These are phyloP conservation scores for Fusarium liriodendri DNA, from an alignment of 2,329 filamentous ascomycete species.

Conservation along the genomic window DNA sequence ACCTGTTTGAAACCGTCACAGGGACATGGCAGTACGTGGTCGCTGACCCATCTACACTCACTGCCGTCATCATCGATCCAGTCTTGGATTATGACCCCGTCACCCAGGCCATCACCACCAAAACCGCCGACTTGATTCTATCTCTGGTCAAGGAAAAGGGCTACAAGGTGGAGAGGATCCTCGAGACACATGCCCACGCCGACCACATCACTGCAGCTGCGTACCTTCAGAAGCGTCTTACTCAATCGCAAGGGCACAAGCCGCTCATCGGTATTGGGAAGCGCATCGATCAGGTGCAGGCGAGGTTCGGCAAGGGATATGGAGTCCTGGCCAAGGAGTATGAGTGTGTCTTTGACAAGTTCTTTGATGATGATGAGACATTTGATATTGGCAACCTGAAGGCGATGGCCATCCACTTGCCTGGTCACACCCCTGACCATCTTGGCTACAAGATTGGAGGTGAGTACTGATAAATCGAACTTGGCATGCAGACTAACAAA, in stretches of 20 bases:
- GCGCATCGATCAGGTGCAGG: slow-evolving; percentile 64
- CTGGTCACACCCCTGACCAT: slow-evolving; percentile 71
- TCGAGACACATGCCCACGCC: slow-evolving; percentile 73
- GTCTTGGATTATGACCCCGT: slow-evolving; percentile 67
- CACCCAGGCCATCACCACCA: slow-evolving; percentile 57
- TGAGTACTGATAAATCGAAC: slow-evolving; percentile 10
- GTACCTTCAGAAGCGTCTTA: slow-evolving; percentile 64
- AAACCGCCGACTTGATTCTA: slow-evolving; percentile 64
- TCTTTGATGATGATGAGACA: slow-evolving; percentile 64
- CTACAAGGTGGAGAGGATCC: slow-evolving; percentile 63
- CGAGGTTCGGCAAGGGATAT: slow-evolving; percentile 61
- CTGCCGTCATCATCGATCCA: slow-evolving; percentile 69
- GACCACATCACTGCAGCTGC: slow-evolving; percentile 70
- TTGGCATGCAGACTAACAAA: neutral
- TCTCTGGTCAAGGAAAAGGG: slow-evolving; percentile 53
- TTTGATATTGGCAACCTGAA: slow-evolving; percentile 62
- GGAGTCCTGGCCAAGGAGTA: slow-evolving; percentile 57
- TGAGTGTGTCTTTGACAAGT: slow-evolving; percentile 60
- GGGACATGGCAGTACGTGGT: slow-evolving; percentile 72
- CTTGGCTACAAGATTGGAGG: slow-evolving; percentile 67
- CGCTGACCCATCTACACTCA: slow-evolving; percentile 60
- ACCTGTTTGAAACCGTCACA: slow-evolving; percentile 47
- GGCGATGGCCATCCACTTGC: slow-evolving; percentile 63
- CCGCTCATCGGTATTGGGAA: slow-evolving; percentile 66
- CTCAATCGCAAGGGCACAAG: slow-evolving; percentile 45